phyloP scores from a whole-genome alignment of 257 asterid genomes.

The Scutellaria galericulata region DNA sequence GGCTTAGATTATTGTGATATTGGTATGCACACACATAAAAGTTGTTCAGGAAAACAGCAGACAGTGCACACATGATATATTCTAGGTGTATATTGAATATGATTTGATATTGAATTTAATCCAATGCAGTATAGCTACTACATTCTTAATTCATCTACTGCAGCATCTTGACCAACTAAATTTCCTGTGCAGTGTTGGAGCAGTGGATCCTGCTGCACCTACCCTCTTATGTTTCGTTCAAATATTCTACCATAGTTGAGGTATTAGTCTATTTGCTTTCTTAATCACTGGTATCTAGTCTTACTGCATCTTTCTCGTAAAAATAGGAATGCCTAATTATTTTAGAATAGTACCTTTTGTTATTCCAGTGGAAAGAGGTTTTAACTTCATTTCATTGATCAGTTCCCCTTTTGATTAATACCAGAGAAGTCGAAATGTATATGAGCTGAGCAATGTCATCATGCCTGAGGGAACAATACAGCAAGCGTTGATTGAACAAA shows the following conservation, averaged over 20 bases:
- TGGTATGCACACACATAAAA: neutral
- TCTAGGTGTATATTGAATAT: neutral
- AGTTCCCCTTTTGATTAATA: neutral
- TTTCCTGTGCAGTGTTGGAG: constrained; percentile 83
- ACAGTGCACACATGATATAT: constrained; percentile 10
- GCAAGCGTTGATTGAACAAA: neutral
- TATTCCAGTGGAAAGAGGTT: neutral
- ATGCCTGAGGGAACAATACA: constrained; percentile 1
- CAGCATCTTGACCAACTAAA: constrained; percentile 29
- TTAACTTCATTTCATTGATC: neutral
- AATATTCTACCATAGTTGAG: constrained; percentile 55
- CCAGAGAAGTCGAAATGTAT: constrained; percentile 28
- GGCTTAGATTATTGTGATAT: neutral
- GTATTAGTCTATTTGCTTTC: constrained; percentile 35
- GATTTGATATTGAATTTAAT: constrained; percentile 5
- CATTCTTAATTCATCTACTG: constrained; percentile 12
- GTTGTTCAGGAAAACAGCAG: neutral
- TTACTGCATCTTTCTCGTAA: neutral
- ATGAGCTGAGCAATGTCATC: constrained; percentile 21
- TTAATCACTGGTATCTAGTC: neutral
- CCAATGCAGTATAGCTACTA: neutral
- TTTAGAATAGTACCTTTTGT: neutral
- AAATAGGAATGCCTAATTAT: neutral
- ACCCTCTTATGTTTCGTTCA: constrained; percentile 83
- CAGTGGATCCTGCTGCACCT: constrained; percentile 95